phyloP scores from a whole-genome alignment of 2,329 filamentous ascomycete species.

The Septoria petroselini region DNA sequence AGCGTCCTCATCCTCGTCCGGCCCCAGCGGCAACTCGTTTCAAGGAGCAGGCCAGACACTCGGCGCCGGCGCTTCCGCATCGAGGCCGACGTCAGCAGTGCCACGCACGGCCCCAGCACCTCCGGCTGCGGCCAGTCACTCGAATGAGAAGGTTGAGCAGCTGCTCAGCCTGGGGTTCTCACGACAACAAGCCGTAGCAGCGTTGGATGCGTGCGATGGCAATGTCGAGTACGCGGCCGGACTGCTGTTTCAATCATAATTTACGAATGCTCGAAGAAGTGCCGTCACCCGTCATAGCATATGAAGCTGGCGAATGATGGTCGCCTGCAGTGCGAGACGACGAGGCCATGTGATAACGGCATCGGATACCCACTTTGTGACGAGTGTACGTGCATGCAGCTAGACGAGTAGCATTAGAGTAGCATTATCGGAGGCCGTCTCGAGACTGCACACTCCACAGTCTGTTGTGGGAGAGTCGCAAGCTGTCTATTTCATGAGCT shows the following conservation, averaged over 20 bases:
- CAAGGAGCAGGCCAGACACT: conserved; percentile 36
- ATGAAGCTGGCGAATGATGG: too few relatives aligned
- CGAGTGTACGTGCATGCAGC: conserved; percentile 6
- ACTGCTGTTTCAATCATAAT: conserved; percentile 57
- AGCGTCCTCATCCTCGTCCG: conserved; percentile 30
- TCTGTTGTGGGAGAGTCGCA: too few relatives aligned
- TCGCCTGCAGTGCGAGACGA: background rate
- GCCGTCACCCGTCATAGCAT: too few relatives aligned
- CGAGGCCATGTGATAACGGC: background rate
- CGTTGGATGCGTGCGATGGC: conserved; percentile 76
- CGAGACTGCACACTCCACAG: background rate
- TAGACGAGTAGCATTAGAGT: conserved; percentile 11
- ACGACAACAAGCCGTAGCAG: conserved; percentile 71
- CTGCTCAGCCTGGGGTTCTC: conserved; percentile 76
- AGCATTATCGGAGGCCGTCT: conserved; percentile 3
- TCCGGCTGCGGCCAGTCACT: conserved; percentile 39
- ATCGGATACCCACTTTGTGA: conserved; percentile 9
- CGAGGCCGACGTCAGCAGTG: conserved; percentile 20
- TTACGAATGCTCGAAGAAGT: too few relatives aligned
- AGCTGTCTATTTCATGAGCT: too few relatives aligned
- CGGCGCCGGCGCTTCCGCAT: conserved; percentile 24
- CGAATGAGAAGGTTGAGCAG: conserved; percentile 68
- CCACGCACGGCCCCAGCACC: conserved; percentile 20
- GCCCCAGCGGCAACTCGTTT: conserved; percentile 27
- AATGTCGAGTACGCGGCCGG: conserved; percentile 87